Percentiles rank a stretch among this genome's conserved stretches.
Conservation (phyloP, 2,329 filamentous ascomycete species). For the Zalaria obscura region DNA sequence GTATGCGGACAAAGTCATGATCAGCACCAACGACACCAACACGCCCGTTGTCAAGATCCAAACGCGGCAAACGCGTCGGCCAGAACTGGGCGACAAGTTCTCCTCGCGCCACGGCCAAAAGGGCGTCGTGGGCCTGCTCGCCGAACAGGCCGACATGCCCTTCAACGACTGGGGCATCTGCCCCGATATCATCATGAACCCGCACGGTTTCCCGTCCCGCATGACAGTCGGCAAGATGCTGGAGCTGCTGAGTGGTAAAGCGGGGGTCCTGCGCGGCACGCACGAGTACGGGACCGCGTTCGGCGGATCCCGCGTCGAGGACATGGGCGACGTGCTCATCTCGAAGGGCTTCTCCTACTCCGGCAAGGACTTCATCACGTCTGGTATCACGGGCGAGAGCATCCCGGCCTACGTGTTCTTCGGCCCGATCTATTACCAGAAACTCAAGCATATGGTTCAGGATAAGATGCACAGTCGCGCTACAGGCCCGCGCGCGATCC, state of each 20-base stretch:
- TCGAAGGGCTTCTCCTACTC: constrained; percentile 89
- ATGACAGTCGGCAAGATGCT: constrained; percentile 99
- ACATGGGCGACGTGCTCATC: constrained; percentile 76
- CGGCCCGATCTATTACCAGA: constrained; percentile 98
- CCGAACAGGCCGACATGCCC: constrained; percentile 91
- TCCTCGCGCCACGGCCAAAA: constrained; percentile 97
- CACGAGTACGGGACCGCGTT: constrained; percentile 85
- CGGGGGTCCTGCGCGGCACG: constrained; percentile 70
- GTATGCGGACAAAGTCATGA: constrained; percentile 93
- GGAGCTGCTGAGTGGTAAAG: constrained; percentile 88
- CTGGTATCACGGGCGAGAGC: constrained; percentile 85
- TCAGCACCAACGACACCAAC: constrained; percentile 78
- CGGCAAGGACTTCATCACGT: constrained; percentile 93
- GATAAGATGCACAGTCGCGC: constrained; percentile 98
- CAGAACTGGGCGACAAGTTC: constrained; percentile 96
- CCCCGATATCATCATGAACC: constrained; percentile 99
- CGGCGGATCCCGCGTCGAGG: constrained; percentile 69
- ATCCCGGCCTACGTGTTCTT: constrained; percentile 96
- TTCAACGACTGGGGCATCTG: constrained; percentile 82
- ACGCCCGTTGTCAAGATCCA: constrained; percentile 84
- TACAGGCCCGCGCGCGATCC: constrained; percentile 75
- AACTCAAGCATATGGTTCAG: constrained; percentile 99
- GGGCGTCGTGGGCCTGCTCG: constrained; percentile 92
- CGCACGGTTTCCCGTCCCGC: constrained; percentile 96
- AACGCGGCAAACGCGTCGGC: constrained; percentile 86